phyloP scores from a whole-genome alignment of 2,329 filamentous ascomycete genomes.

The Microthyrium microscopicum region DNA sequence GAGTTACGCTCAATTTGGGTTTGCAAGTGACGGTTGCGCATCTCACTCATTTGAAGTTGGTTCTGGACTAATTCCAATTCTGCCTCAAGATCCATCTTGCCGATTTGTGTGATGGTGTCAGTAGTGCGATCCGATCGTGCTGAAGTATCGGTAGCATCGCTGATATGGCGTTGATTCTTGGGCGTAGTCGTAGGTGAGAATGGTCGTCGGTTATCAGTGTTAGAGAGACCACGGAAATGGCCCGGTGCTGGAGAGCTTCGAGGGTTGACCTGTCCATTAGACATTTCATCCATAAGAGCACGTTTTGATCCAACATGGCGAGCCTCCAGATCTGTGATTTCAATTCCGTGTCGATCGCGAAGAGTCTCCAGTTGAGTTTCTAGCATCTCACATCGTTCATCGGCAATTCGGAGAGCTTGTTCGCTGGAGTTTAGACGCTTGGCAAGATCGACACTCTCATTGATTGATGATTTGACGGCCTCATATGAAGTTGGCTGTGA shows the following conservation, averaged over 20 bases:
- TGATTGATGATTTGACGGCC: slow-evolving; percentile 51
- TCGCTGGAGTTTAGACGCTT: slow-evolving; percentile 80
- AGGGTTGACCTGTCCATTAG: slow-evolving; percentile 57
- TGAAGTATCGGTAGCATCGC: slow-evolving; percentile 56
- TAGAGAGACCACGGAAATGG: slow-evolving; percentile 38
- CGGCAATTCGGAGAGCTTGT: slow-evolving; percentile 68
- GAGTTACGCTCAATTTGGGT: slow-evolving; percentile 65
- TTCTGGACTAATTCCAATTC: slow-evolving; percentile 89
- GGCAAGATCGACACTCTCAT: slow-evolving; percentile 54
- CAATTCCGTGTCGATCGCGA: slow-evolving; percentile 55
- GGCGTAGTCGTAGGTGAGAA: slow-evolving; percentile 60
- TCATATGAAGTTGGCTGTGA: slow-evolving; percentile 53
- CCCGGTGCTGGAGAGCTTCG: slow-evolving; percentile 46
- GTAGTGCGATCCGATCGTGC: slow-evolving; percentile 69
- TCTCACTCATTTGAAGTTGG: slow-evolving; percentile 80
- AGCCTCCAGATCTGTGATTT: slow-evolving; percentile 47
- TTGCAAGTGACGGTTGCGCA: slow-evolving; percentile 88
- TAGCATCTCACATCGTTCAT: slow-evolving; percentile 63
- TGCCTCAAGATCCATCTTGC: slow-evolving; percentile 75
- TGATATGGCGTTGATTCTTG: slow-evolving; percentile 47
- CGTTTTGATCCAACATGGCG: slow-evolving; percentile 49
- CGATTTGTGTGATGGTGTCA: slow-evolving; percentile 71
- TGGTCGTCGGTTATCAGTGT: slow-evolving; percentile 41
- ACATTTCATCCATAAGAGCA: slow-evolving; percentile 71
- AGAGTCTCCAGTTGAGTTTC: slow-evolving; percentile 70